Conservation (phyloP, 176 grass and related monocot species). For the Stipa capillata region DNA sequence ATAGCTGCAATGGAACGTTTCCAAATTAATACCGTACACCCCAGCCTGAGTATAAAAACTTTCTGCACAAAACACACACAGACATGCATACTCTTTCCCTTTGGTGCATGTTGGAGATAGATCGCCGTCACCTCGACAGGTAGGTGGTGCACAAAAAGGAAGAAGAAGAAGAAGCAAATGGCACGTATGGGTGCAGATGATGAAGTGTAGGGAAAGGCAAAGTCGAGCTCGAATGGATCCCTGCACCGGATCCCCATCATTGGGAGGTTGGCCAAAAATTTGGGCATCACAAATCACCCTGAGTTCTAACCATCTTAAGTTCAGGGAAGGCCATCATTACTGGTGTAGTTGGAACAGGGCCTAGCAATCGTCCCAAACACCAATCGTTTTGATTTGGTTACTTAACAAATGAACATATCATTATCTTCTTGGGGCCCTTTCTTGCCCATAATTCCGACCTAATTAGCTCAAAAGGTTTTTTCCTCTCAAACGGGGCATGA, state of each 20-base stretch:
- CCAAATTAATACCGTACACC: not conserved
- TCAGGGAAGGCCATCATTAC: slow-evolving; percentile 26
- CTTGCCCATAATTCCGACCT: slow-evolving; percentile 15
- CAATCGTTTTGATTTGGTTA: slow-evolving; percentile 42
- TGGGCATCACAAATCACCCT: not conserved
- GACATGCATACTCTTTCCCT: not conserved
- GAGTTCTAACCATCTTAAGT: slow-evolving; percentile 10
- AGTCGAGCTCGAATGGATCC: slow-evolving; percentile 13
- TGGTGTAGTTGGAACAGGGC: slow-evolving; percentile 16
- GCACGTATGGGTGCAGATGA: slow-evolving; percentile 26
- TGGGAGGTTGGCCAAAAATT: slow-evolving; percentile 16
- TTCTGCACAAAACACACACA: not conserved
- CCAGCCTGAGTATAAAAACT: not conserved
- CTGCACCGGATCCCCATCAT: slow-evolving; percentile 25
- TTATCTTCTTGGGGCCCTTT: not conserved
- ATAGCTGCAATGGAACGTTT: not conserved
- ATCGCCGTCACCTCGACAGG: slow-evolving; percentile 15
- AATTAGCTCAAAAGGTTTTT: not conserved
- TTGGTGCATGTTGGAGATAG: slow-evolving; percentile 7
- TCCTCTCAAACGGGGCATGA: not conserved
- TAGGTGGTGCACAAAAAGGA: slow-evolving; percentile 19
- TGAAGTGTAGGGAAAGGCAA: slow-evolving; percentile 44
- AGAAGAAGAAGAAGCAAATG: slow-evolving; percentile 5
- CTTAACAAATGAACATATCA: slow-evolving; percentile 22
- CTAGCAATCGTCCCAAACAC: slow-evolving; percentile 14